Conservation (phyloP, 2,329 filamentous ascomycete species). For the Alternaria atra region DNA sequence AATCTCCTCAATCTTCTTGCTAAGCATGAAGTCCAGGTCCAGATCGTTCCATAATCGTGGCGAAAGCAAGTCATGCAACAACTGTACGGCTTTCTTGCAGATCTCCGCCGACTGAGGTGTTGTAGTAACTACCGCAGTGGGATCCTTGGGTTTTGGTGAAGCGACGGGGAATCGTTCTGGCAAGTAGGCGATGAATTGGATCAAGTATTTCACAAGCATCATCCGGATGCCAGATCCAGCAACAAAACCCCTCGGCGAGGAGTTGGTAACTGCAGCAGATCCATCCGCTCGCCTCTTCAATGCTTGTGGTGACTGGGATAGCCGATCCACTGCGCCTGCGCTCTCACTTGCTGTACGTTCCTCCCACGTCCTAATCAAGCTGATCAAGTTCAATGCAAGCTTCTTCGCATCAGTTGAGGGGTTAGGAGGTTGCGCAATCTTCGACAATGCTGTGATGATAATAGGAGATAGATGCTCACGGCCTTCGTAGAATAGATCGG, state of each 20-base stretch:
- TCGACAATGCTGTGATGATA: constrained; percentile 87
- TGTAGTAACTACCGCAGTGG: constrained; percentile 37
- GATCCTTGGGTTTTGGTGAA: constrained; percentile 54
- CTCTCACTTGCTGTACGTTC: constrained; percentile 75
- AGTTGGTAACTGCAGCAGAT: constrained; percentile 63
- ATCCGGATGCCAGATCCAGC: constrained; percentile 67
- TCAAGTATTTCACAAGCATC: constrained; percentile 91
- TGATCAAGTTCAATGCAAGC: constrained; percentile 88
- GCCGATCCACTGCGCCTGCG: constrained; percentile 48
- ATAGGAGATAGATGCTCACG: constrained; percentile 88
- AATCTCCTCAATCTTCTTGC: constrained; percentile 87
- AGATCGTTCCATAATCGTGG: constrained; percentile 91
- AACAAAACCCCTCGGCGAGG: constrained; percentile 57
- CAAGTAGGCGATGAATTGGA: constrained; percentile 91
- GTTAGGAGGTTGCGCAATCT: constrained; percentile 84
- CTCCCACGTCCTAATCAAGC: constrained; percentile 92
- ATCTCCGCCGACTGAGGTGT: constrained; percentile 74
- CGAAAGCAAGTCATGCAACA: constrained; percentile 85
- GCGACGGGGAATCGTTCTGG: constrained; percentile 82
- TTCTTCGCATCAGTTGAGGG: constrained; percentile 92
- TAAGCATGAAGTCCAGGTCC: constrained; percentile 83
- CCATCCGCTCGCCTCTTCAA: constrained; percentile 79
- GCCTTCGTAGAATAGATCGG: constrained; percentile 92
- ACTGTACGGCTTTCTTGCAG: constrained; percentile 81
- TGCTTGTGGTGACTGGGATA: constrained; percentile 74